These are phyloP conservation scores for Backusella circina DNA, from an alignment of 192 early-diverging fungal genomes.

Conservation along the genomic window DNA sequence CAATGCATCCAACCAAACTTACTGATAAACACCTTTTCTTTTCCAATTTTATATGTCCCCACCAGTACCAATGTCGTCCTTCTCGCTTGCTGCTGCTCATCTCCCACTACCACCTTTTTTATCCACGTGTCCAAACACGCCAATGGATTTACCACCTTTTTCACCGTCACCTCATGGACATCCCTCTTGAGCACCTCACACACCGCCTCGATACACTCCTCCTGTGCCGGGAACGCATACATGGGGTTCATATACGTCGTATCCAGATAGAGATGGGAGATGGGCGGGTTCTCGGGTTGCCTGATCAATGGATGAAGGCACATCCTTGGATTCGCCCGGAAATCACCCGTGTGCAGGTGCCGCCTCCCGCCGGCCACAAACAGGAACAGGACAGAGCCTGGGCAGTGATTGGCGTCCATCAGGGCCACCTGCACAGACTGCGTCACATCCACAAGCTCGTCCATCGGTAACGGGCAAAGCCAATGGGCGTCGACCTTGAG, in stretches of 20 bases:
- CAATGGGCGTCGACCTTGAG: constrained; percentile 58
- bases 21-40: constrained; percentile 71
- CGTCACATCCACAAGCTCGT: constrained; percentile 26
- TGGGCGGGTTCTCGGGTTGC: constrained; percentile 41
- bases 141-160: neutral
- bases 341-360: constrained; percentile 89
- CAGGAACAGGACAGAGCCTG: constrained; percentile 68
- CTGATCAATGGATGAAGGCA: constrained; percentile 51
- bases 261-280: constrained; percentile 84
- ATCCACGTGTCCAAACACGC: neutral
- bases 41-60: constrained; percentile 90
- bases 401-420: constrained; percentile 87
- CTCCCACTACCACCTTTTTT: neutral
- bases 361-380: constrained; percentile 47
- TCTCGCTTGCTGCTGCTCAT: neutral
- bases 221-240: constrained; percentile 83
- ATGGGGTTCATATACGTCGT: constrained; percentile 84
- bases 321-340: constrained; percentile 65
- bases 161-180: neutral
- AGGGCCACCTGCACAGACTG: constrained; percentile 67
- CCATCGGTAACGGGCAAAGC: constrained; percentile 70
- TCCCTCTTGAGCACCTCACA: constrained; percentile 13
- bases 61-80: constrained; percentile 38
- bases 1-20: constrained; percentile 1
- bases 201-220: constrained; percentile 57